Percentiles rank a stretch among this genome's conserved stretches.
Evolutionary conservation across 352 stramenopile genomes (phyloP).

Genomic region (Pythium utonaiense): DNA sequence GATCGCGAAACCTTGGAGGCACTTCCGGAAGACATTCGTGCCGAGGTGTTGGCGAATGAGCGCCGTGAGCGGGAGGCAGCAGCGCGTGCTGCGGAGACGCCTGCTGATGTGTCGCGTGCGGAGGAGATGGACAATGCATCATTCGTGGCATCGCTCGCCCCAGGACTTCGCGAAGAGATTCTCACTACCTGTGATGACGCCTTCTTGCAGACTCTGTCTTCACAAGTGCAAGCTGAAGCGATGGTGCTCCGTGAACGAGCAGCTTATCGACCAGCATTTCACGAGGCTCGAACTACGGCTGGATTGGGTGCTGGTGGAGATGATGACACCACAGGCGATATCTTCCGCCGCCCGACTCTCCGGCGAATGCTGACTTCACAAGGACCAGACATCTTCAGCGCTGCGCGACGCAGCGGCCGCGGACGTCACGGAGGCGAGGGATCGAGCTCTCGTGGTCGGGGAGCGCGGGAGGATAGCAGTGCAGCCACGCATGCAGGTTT

Average conservation of each 20-base stretch:
- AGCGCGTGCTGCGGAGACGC: slow-evolving; percentile 54
- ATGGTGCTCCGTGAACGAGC: slow-evolving; percentile 94
- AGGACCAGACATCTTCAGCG: slow-evolving; percentile 40
- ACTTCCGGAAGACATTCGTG: slow-evolving; percentile 95
- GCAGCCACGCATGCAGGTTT: slow-evolving; percentile 42
- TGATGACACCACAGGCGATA: slow-evolving; percentile 41
- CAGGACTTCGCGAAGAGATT: slow-evolving; percentile 96
- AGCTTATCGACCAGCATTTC: slow-evolving; percentile 68
- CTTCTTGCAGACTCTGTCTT: slow-evolving; percentile 93
- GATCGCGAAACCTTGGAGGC: slow-evolving; percentile 95
- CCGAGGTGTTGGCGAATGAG: slow-evolving; percentile 96
- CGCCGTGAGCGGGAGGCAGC: slow-evolving; percentile 86
- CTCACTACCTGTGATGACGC: slow-evolving; percentile 94
- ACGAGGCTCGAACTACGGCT: slow-evolving; percentile 30
- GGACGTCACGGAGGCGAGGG: slow-evolving; percentile 41
- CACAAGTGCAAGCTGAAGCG: slow-evolving; percentile 93
- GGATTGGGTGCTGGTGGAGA: slow-evolving; percentile 18
- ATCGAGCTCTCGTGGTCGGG: slow-evolving; percentile 33
- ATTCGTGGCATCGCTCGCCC: slow-evolving; percentile 94
- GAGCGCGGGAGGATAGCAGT: slow-evolving; percentile 24
- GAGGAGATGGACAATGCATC: slow-evolving; percentile 99
- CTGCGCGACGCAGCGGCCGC: slow-evolving; percentile 27
- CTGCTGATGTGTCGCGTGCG: slow-evolving; percentile 92
- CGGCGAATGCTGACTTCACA: slow-evolving; percentile 81
- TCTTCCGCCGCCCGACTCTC: slow-evolving; percentile 72